Percentiles rank a stretch among this genome's conserved stretches.
Conservation (phyloP, 345 rosid genomes). For the Acer saccharum region DNA sequence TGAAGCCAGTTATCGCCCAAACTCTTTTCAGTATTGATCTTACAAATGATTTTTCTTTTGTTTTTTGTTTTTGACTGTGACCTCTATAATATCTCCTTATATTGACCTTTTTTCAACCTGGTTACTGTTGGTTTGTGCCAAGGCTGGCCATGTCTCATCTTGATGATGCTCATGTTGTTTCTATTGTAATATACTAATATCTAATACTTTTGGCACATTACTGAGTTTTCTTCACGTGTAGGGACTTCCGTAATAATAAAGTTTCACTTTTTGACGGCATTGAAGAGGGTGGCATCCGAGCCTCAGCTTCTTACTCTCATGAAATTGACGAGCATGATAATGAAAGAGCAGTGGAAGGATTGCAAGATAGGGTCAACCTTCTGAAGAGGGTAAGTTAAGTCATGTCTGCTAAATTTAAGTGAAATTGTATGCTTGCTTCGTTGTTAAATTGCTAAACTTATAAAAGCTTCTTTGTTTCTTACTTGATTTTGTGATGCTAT, state of each 20-base stretch:
- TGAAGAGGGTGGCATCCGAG: slow-evolving; percentile 97
- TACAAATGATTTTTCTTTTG: not conserved
- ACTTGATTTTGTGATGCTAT: not conserved
- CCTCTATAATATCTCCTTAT: not conserved
- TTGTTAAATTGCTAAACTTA: not conserved
- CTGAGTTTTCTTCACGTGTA: slow-evolving; percentile 25
- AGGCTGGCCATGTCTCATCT: not conserved
- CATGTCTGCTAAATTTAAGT: not conserved
- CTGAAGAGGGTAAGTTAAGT: slow-evolving; percentile 74
- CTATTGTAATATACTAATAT: not conserved
- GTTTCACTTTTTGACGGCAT: slow-evolving; percentile 85
- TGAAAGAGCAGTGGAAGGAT: slow-evolving; percentile 88
- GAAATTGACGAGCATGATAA: slow-evolving; percentile 95
- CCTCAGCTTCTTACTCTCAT: slow-evolving; percentile 77
- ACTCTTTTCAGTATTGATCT: not conserved
- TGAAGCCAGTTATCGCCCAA: not conserved
- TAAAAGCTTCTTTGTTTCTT: slow-evolving; percentile 4
- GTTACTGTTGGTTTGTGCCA: not conserved
- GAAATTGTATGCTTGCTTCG: not conserved
- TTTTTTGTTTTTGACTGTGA: not conserved
- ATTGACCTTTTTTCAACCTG: not conserved
- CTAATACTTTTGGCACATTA: not conserved
- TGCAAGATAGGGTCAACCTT: slow-evolving; percentile 86
- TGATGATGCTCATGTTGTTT: slow-evolving; percentile 1
- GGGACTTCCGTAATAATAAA: slow-evolving; percentile 76